These are phyloP conservation scores for Chloris gayana DNA, from an alignment of 176 grass and related monocot species.

Conservation along the genomic window DNA sequence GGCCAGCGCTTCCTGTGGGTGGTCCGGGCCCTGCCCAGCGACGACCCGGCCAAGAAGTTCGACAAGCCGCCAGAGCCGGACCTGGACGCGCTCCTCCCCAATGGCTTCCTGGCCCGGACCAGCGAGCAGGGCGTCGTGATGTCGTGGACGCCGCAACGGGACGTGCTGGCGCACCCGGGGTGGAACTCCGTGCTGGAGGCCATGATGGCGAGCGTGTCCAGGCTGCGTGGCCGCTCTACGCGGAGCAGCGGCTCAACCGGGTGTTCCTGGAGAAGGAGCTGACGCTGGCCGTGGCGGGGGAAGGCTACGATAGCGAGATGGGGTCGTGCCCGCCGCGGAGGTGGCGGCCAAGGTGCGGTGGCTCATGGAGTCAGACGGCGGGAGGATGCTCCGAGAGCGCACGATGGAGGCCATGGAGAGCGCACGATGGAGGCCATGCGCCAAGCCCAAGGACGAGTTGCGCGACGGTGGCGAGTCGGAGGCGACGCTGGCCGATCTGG, in stretches of 20 bases:
- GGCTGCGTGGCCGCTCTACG: slow-evolving; percentile 61
- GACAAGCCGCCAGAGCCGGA: neutral
- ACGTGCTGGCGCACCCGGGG: no score
- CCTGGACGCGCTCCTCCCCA: no score
- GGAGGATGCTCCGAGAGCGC: slow-evolving; percentile 35
- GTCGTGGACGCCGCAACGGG: no score
- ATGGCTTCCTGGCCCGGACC: no score
- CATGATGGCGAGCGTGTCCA: slow-evolving; percentile 46
- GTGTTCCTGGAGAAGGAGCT: slow-evolving; percentile 42
- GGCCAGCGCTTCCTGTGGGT: slow-evolving; percentile 67
- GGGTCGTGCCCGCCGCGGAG: slow-evolving; percentile 37
- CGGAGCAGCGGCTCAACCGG: slow-evolving; percentile 60
- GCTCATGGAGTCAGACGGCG: slow-evolving; percentile 46
- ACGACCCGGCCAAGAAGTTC: slow-evolving; percentile 34
- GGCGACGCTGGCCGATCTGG: slow-evolving; percentile 32
- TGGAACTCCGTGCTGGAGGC: slow-evolving; percentile 74
- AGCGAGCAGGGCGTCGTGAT: no score
- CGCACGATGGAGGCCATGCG: no score
- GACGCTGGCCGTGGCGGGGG: slow-evolving; percentile 47
- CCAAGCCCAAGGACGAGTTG: slow-evolving; percentile 37
- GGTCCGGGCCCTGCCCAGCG: slow-evolving; percentile 38
- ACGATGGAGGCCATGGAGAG: slow-evolving; percentile 9
- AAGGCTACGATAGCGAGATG: slow-evolving; percentile 40
- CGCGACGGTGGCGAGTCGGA: slow-evolving; percentile 52
- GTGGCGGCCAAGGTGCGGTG: slow-evolving; percentile 43